A percentile compares a stretch with the other conserved stretches of the same genome.
Evolutionary conservation across 768 basidiomycete genomes (phyloP).

Genomic region (Phlebiopsis flavidoalba): DNA sequence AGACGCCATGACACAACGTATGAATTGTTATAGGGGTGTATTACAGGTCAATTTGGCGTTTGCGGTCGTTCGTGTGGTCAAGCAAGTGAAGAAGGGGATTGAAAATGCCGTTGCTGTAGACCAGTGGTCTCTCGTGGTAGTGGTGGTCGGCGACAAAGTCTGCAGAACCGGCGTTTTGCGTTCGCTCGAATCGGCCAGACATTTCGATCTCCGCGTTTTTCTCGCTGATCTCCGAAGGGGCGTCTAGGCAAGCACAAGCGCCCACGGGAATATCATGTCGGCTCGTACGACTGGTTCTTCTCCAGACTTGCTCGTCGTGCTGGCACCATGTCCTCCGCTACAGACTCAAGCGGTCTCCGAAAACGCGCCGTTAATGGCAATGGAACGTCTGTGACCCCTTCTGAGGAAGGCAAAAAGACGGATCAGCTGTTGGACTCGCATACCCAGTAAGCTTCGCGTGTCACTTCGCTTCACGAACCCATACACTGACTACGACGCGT

Average conservation of each 20-base stretch:
- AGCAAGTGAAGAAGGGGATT: background rate
- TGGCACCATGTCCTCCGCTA: slow-evolving; percentile 15
- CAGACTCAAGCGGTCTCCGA: slow-evolving; percentile 20
- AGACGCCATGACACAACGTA: slow-evolving; percentile 58
- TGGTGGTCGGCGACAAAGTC: background rate
- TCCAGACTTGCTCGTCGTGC: background rate
- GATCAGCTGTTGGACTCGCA: slow-evolving; percentile 62
- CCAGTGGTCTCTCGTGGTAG: background rate
- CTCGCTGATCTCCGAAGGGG: background rate
- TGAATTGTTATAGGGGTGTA: slow-evolving; percentile 18
- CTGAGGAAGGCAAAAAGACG: slow-evolving; percentile 67
- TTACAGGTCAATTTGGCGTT: slow-evolving; percentile 10
- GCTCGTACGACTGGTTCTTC: background rate
- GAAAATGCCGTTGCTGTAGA: background rate
- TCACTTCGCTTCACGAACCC: background rate
- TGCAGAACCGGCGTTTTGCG: too few species aligned
- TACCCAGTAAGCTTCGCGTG: slow-evolving; percentile 26
- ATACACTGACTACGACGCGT: background rate
- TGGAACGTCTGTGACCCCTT: slow-evolving; percentile 33
- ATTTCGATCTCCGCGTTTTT: too few species aligned
- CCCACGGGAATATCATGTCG: background rate
- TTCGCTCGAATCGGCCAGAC: too few species aligned
- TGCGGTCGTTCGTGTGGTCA: background rate
- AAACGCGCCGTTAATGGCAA: slow-evolving; percentile 23
- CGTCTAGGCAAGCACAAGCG: background rate